Evolutionary conservation across 768 basidiomycete species (phyloP).

Genomic region (Amanita molliuscula): DNA sequence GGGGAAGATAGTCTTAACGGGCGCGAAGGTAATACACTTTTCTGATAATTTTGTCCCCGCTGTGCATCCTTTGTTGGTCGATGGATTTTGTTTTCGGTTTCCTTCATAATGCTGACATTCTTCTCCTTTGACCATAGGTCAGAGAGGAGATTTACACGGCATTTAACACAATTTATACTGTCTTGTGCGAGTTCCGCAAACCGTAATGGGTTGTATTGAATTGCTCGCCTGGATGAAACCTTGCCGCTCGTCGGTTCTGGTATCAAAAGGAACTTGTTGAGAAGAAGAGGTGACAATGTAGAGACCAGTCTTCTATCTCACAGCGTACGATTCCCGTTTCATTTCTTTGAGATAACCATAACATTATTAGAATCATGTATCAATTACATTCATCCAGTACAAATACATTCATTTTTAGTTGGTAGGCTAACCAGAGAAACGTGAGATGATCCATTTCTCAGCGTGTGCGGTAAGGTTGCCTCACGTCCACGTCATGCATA

Average conservation of each 20-base stretch:
- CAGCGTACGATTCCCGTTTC: constrained; percentile 5
- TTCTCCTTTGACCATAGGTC: constrained; percentile 45
- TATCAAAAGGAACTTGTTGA: not conserved
- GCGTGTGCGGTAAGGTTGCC: too few relatives aligned
- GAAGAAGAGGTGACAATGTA: constrained; percentile 29
- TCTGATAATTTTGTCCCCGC: constrained; percentile 11
- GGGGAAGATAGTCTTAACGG: constrained; percentile 97
- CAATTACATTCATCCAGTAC: constrained; percentile 14
- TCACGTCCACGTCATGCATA: not conserved
- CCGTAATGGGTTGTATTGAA: constrained; percentile 32
- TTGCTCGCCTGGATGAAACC: not conserved
- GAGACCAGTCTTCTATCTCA: constrained; percentile 24
- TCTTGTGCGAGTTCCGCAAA: constrained; percentile 91
- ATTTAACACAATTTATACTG: constrained; percentile 99
- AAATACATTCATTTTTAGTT: constrained; percentile 5
- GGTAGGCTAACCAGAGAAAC: not conserved
- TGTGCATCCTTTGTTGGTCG: constrained; percentile 14
- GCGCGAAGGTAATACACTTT: constrained; percentile 76
- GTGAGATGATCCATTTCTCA: too few relatives aligned
- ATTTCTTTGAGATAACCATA: constrained; percentile 15
- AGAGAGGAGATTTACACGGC: constrained; percentile 99
- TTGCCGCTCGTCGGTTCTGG: not conserved
- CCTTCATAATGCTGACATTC: constrained; percentile 31
- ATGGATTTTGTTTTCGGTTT: constrained; percentile 32
- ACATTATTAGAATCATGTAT: constrained; percentile 21